Base-by-base conservation (phyloP, 2,329 filamentous ascomycete genomes). In the Thielaviopsis euricoi region DNA sequence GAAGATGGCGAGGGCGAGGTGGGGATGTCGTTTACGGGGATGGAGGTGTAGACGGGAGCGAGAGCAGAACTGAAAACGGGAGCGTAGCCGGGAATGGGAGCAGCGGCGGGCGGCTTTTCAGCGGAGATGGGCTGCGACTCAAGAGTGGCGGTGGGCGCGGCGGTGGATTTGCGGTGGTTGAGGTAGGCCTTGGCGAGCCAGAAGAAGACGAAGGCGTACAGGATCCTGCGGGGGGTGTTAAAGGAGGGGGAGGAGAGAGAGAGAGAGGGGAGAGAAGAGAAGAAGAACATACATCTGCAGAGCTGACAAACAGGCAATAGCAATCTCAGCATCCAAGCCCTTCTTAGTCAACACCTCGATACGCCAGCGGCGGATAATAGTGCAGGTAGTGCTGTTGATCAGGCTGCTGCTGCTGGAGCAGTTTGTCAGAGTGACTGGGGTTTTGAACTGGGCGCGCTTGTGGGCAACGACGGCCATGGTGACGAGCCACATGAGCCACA, bases 401-500 rank as follows among this genome's bases (percentile, higher is more conserved):
- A 67, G 22, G 62, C 70, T 71, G 50, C 73, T 73, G 60, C 75
- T 69, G 17, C 67, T 63, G 60, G 64, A 67, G 58, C 68, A 70
- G 2, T 64, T 65, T 10, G 43, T 62, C 2, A 72, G 70, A 3
- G 43, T 55, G 15, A 69, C 64, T 9, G 62, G 61, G 54, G 69
- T 67, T 3, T 61, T 64, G 63, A 72, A 76, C 19, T 60, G 60
- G 37, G 68, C 67, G 29, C 74, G 70, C 55, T 63, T 66, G 21
- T 70, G 67, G 9, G 74, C 74, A 15, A 68, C 68, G 25, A 72
- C 68, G 37, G 64, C 70, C 63, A 69, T 65, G n/a, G 70, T 68
- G 0, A 72, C 68, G 19, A 77, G 71, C 75, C 75, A 77, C 56
- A 77, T 68, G 58, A 77, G 62, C 52, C 72, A 63, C 65, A 77